Base-by-base conservation (phyloP, 352 stramenopile species). In the Globisporangium nunn region DNA sequence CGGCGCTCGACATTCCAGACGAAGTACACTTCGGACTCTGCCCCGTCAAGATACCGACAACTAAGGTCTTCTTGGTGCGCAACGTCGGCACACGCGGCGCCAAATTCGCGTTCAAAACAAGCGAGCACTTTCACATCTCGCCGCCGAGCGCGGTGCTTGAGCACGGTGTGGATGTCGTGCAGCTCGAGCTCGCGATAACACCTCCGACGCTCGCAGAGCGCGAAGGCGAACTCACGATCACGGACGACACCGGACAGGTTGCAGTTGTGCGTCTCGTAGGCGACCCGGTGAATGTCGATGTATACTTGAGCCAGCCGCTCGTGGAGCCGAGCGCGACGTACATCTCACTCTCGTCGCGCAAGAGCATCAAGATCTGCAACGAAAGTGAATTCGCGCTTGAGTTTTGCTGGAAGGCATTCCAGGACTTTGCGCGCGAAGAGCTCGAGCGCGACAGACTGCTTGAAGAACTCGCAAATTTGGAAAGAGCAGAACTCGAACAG, bases 391-490 rank as follows among this genome's bases (percentile, higher is more conserved):
- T 88, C 54, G 88, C 91, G 0, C 79, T 98, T 15, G 70, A 88
- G 2, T 98, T 98, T 74, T 66, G 63, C 15, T 98, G 95, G 94
- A 95, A 96, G 56, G 86, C 93, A 18, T 98, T 98, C 61, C 66
- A 66, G 4, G 80, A 87, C 43, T 28, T 48, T 17, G 56, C 62
- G 12, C 71, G 87, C 35, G 91, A 98, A 48, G 85, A 96, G 50
- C 50, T 58, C 1, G 93, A 98, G 54, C 78, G 92, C 5, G 64
- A 78, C 2, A 67, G 84, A 8, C 59, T 98, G 35, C 67, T 96
- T 28, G 74, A 81, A 0, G 86, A 98, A 49, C 67, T 98, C 1
- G 68, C 76, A 30, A 64, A 62, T 14, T 83, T 98, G 71, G 86
- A 98, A 63, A 63, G 66, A 12, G 63, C 70, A 10, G 81, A 93